A percentile compares a stretch with the other conserved stretches of the same genome.
Conservation (phyloP, 148 eudicot species). For the Beta vulgaris region DNA sequence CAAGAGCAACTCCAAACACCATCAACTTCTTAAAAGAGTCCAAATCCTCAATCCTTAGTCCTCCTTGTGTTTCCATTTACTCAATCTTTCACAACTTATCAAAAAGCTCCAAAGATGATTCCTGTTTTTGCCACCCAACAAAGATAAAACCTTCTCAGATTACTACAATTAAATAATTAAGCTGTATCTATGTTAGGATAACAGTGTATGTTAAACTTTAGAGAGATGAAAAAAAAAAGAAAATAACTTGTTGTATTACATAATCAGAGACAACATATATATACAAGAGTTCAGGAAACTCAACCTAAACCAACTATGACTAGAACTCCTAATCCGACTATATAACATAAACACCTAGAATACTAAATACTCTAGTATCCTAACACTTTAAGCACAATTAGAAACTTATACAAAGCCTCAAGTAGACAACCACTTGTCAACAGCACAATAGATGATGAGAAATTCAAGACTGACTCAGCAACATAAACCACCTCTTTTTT, state of each 20-base stretch:
- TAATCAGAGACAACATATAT: no score
- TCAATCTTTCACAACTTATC: constrained; percentile 26
- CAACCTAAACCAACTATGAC: no score
- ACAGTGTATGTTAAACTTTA: no score
- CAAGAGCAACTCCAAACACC: constrained; percentile 46
- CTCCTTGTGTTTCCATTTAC: constrained; percentile 38
- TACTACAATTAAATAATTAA: constrained; percentile 8
- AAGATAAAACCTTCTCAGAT: constrained; percentile 6
- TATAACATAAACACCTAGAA: no score
- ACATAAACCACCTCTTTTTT: constrained; percentile 3
- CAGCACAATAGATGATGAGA: constrained; percentile 24
- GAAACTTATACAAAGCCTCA: background rate
- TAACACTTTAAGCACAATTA: constrained; percentile 17
- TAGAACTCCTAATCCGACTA: no score
- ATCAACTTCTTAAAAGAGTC: constrained; percentile 59
- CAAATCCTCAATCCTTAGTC: constrained; percentile 46
- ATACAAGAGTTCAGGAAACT: no score
- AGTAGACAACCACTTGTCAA: constrained; percentile 25
- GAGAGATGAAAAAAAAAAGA: no score
- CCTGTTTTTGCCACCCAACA: constrained; percentile 18
- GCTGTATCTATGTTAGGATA: no score
- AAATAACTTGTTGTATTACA: no score
- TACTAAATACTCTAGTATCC: no score
- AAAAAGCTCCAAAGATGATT: background rate
- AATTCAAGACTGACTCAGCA: constrained; percentile 22